Base-by-base conservation (phyloP, 176 grass and related monocot genomes). In the Coix lacrymajobi region DNA sequence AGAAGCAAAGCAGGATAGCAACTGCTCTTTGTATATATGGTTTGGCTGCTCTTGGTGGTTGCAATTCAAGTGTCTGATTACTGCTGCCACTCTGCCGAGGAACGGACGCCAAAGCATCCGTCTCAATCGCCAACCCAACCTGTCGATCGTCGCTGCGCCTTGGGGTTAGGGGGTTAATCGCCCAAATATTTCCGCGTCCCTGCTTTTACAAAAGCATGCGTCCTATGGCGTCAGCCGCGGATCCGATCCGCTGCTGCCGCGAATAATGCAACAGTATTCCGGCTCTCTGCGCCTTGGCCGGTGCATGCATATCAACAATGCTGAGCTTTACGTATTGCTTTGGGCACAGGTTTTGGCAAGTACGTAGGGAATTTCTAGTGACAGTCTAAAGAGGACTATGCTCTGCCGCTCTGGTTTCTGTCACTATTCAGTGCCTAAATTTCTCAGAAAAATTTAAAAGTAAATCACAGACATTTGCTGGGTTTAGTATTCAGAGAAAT, bases 41-140 rank as follows among this genome's bases (percentile, higher is more conserved):
- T 80, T n/a, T n/a, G n/a, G n/a, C n/a, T 62, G 39, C 71, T 81
- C 71, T n/a, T 77, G 57, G 63, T 70, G 68, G 61, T 71, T 32
- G 77, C 62, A 32, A 71, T 84, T 51, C n/a, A 76, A 70, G 16
- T 62, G 81, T 85, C 61, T 20, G 24, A 32, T 75, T 75, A 89
- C 39, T 70, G 86, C 62, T 30, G 68, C 67, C 87, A 84, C 68
- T 43, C 61, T 22, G 34, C 25, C 43, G 69, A 68, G 60, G 76
- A 75, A 80, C 43, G 49, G 49, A 64, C 66, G 81, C 67, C 56
- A 67, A 40, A 19, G 29, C 32, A 34, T 66, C 57, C 43, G 62
- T 73, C 36, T 54, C 76, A 32, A 49, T 72, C 58, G 69, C 0
- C 51, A 45, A 40, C 15, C 5, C 51, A 54, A 25, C 33, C 36